Percentiles rank a stretch among this genome's conserved stretches.
Evolutionary conservation across 345 rosid genomes (phyloP).

Genomic region (Syzygium jambos): DNA sequence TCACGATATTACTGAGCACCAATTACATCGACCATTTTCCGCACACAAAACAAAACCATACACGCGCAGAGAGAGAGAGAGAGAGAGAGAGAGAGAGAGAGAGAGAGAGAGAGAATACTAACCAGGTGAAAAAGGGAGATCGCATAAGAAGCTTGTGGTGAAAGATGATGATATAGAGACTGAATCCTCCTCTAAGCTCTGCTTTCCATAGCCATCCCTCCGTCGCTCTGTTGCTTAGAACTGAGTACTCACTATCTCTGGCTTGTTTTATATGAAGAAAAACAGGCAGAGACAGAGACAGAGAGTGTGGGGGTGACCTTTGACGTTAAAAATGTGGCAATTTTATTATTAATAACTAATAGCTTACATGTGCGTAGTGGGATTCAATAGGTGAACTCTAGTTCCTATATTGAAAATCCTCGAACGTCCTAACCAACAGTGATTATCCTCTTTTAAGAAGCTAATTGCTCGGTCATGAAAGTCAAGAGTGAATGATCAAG

Average conservation of each 20-base stretch:
- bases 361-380: rapidly evolving
- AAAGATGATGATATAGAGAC: background rate
- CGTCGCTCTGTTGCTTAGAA: background rate
- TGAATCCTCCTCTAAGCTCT: background rate
- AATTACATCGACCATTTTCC: background rate
- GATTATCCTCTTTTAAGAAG: background rate
- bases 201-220: background rate
- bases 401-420: background rate
- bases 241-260: background rate
- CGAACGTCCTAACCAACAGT: rapidly evolving
- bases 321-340: background rate
- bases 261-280: background rate
- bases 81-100: background rate
- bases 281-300: background rate
- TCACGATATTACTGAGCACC: background rate
- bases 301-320: background rate
- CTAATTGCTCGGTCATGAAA: background rate
- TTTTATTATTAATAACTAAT: background rate
- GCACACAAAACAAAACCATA: background rate
- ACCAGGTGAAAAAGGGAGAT: background rate
- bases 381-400: rapidly evolving
- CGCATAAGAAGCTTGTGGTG: background rate
- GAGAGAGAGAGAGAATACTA: too few relatives aligned
- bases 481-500: background rate
- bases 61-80: background rate